Base-by-base conservation (phyloP, 345 rosid genomes). In the Citrus australasica region DNA sequence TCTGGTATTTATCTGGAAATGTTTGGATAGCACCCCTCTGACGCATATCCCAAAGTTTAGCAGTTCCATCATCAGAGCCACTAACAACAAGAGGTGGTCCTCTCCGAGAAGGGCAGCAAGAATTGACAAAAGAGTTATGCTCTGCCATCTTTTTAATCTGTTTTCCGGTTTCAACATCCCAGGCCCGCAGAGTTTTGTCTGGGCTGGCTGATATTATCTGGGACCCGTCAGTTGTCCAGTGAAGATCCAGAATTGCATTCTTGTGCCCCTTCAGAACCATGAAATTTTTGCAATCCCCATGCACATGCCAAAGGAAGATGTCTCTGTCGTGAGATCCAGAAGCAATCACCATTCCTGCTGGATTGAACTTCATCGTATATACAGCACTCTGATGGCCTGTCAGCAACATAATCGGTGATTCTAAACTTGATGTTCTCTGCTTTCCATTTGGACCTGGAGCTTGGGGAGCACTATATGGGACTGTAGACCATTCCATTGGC, bases 11-110 rank as follows among this genome's bases (percentile, higher is more conserved):
- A 74, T 96, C 98, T 0, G 99, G 99, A 74, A 94, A 94, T 53
- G 99, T 96, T 76, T 94, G 98, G 74, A 96, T 94, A n/a, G 99
- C 99, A 82, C 98, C 98, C 74, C 98, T 85, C 84, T 94, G 99
- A 77, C 98, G 92, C 97, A 96, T 89, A 78, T 96, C 98, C 98
- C 99, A 96, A 27, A 96, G 95, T 82, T 94, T 96, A 32, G 98
- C 98, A 75, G 98, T 95, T 83, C 99, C 99, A 55, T 95, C 97
- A 79, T 92, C 98, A 4, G 99, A 95, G 16, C 99, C 99, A 75
- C 98, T 94, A 58, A 94, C 92, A 79, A 95, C 88, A 5, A 96
- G 94, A 3, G 95, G 98, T 9, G 95, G 94, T 63, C 99, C 98
- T 84, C 98, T 87, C 67, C 97, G 86, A 0, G 98, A 89, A 69